Conservation (phyloP, 768 basidiomycete genomes). For the Trametes coccinea region DNA sequence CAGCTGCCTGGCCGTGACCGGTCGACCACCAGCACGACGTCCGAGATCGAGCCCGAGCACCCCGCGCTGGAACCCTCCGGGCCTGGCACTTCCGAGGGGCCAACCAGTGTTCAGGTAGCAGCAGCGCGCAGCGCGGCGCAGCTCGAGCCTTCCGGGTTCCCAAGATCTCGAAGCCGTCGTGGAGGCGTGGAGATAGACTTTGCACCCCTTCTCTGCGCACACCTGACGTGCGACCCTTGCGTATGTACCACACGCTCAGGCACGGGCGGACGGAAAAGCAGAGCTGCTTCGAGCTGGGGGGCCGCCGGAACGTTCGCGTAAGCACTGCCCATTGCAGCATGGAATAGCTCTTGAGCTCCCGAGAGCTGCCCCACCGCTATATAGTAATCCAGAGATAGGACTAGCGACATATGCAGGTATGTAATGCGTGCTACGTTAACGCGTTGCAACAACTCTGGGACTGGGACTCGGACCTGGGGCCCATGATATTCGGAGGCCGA, state of each 20-base stretch:
- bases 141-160: background rate
- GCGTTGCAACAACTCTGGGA: no score
- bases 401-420: no score
- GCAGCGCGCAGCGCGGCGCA: background rate
- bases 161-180: background rate
- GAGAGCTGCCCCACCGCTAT: no score
- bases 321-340: no score
- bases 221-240: conserved; percentile 3
- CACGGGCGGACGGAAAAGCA: background rate
- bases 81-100: background rate
- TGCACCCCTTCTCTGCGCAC: background rate
- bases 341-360: no score
- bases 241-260: conserved; percentile 14
- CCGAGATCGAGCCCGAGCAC: background rate
- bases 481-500: no score
- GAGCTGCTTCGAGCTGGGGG: no score
- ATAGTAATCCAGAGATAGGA: no score
- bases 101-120: no score
- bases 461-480: no score
- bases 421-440: no score
- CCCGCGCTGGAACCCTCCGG: background rate
- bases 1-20: background rate
- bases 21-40: background rate
- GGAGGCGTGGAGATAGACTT: conserved; percentile 2
- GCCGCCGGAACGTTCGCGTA: no score